Conservation (phyloP, 768 basidiomycete species). For the Tricholoma sp. region DNA sequence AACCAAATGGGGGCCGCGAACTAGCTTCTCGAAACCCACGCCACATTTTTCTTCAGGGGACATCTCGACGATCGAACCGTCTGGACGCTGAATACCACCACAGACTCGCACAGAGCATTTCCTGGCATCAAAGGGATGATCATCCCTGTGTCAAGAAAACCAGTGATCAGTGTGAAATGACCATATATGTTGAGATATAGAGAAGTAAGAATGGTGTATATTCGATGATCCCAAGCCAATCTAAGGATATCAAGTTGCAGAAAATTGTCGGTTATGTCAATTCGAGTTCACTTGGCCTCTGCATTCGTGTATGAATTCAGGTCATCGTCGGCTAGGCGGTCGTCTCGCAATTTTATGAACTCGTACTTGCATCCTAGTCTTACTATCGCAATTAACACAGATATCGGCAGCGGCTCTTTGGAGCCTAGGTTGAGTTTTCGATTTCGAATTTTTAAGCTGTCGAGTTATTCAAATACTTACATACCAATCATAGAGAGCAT, state of each 20-base stretch:
- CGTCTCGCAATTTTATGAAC: background rate
- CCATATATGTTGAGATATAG: background rate
- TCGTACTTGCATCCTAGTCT: background rate
- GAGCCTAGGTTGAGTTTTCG: background rate
- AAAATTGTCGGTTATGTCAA: background rate
- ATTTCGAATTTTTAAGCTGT: background rate
- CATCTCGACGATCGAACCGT: background rate
- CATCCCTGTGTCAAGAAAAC: background rate
- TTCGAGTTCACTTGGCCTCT: background rate
- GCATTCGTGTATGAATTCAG: background rate
- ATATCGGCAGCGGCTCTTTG: background rate
- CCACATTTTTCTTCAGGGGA: no score
- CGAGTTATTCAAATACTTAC: no score
- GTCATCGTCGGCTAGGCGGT: background rate
- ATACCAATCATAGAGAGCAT: background rate
- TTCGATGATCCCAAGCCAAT: background rate
- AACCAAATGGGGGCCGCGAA: no score
- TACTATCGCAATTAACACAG: background rate
- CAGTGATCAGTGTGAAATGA: background rate
- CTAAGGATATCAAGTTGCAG: background rate
- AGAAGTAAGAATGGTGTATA: background rate
- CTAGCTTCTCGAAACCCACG: no score
- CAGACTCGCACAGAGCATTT: no score
- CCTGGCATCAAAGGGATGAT: background rate
- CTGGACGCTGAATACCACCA: background rate